phyloP scores from a whole-genome alignment of 352 stramenopile genomes.

The Aphanomyces astaci region DNA sequence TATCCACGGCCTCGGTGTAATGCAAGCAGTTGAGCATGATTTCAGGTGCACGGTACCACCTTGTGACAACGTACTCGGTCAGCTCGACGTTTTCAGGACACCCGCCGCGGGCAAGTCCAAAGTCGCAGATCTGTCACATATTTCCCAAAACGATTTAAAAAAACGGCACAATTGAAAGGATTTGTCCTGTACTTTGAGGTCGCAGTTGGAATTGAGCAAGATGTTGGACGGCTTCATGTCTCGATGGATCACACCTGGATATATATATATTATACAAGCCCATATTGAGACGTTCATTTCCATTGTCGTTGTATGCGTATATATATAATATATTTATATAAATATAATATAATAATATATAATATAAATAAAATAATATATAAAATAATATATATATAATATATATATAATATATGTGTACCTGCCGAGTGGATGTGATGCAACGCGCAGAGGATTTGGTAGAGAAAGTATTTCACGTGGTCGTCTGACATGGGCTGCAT shows the following conservation, averaged over 20 bases:
- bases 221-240: slow-evolving; percentile 82
- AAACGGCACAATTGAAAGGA: too few relatives aligned
- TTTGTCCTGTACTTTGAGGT: slow-evolving; percentile 39
- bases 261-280: too few relatives aligned
- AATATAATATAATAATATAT: too few relatives aligned
- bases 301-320: too few relatives aligned
- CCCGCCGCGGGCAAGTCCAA: slow-evolving; percentile 59
- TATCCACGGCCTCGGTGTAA: slow-evolving; percentile 91
- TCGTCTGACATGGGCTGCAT: slow-evolving; percentile 86
- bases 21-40: slow-evolving; percentile 94
- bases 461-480: slow-evolving; percentile 77
- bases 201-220: slow-evolving; percentile 69
- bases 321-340: too few relatives aligned
- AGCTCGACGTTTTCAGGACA: slow-evolving; percentile 41
- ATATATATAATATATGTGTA: not conserved
- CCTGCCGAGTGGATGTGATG: slow-evolving; percentile 94
- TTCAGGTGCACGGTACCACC: slow-evolving; percentile 84
- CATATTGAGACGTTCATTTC: too few relatives aligned
- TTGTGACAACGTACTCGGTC: slow-evolving; percentile 58
- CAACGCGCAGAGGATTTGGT: slow-evolving; percentile 71
- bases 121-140: slow-evolving; percentile 73
- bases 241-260: slow-evolving; percentile 50
- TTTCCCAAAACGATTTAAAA: too few relatives aligned
- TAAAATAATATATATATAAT: too few relatives aligned
- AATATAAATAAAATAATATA: too few relatives aligned